phyloP scores from a whole-genome alignment of 371 early-diverging fungal genomes.

The Mortierella sp. region DNA sequence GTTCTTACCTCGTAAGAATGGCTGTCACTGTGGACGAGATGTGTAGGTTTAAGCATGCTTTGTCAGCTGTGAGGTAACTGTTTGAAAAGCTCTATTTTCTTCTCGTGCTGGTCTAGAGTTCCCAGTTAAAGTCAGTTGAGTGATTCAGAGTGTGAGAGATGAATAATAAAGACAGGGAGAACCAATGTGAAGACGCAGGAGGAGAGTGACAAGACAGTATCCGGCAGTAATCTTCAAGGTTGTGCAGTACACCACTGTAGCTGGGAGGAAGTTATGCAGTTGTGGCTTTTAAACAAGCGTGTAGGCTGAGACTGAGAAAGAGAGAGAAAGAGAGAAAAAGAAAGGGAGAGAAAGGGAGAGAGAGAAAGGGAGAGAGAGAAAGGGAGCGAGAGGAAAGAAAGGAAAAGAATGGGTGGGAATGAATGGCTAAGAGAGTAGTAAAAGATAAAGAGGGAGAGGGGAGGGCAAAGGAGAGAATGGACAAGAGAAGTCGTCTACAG shows the following conservation, averaged over 20 bases:
- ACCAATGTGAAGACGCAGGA: not conserved
- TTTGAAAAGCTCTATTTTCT: constrained; percentile 3
- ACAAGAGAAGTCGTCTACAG: no score
- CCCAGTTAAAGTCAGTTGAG: not conserved
- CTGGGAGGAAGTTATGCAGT: not conserved
- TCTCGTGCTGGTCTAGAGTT: not conserved
- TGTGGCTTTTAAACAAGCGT: no score
- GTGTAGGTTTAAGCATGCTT: constrained; percentile 38
- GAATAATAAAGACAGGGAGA: not conserved
- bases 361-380: not conserved
- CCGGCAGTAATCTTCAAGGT: not conserved
- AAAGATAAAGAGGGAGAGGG: not conserved
- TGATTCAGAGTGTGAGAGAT: not conserved
- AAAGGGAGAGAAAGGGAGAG: not conserved
- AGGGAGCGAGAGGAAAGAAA: not conserved
- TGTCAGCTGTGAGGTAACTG: constrained; percentile 17
- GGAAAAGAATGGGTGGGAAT: not conserved
- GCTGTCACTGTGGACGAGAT: constrained; percentile 21
- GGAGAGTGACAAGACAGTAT: not conserved
- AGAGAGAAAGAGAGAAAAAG: not conserved
- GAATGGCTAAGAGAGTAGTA: not conserved
- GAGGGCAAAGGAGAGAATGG: not conserved
- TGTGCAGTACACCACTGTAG: no score
- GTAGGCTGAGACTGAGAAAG: not conserved
- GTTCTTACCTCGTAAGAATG: constrained; percentile 34